Evolutionary conservation across 257 asterid genomes (phyloP), one percentile per base, ranked within the genome.

Genomic region (Ilex asprella): DNA sequence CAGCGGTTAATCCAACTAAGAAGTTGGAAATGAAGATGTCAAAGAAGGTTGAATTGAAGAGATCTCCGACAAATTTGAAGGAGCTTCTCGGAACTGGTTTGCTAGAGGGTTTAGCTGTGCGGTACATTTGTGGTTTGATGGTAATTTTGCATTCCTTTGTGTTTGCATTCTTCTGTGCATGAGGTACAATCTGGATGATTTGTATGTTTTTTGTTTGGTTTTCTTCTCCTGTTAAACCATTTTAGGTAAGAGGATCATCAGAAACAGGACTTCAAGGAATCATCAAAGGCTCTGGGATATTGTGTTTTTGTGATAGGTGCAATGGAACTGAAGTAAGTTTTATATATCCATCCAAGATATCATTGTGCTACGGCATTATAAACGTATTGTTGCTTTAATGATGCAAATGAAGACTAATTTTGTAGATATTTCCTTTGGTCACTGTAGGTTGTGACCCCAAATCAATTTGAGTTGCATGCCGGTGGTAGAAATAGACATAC

Each of bases 31-130:
- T 82, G 82, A 86, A 84, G 59, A 81, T 81, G 84, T 84, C 96
- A 0, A 85, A 87, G 73, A 89, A 78, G 75, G 76, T 81, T 50
- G 80, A 76, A 62, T 71, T 76, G 68, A 81, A 67, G 47, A 86
- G 78, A 67, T 47, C 58, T 56, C 96, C 95, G 2, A 27, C 72
- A 16, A 89, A 69, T 80, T 69, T 93, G 61, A 89, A 62, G 83
- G 94, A 87, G 55, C 96, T 93, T 72, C 94, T 93, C 30, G 79
- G 73, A 30, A 93, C 97, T 0, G 96, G 99, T 70, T 69, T 89
- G 76, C 82, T 93, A 9, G 99, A 93, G 66, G 95, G 94, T 57
- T 64, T 87, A 64, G 65, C 60, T 50, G 95, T 93, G 64, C 82
- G 79, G 5, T 93, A 93, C 59, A 43, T 80, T 31, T 80, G 73